phyloP scores from a whole-genome alignment of 768 basidiomycete genomes.

The Russula foetens region DNA sequence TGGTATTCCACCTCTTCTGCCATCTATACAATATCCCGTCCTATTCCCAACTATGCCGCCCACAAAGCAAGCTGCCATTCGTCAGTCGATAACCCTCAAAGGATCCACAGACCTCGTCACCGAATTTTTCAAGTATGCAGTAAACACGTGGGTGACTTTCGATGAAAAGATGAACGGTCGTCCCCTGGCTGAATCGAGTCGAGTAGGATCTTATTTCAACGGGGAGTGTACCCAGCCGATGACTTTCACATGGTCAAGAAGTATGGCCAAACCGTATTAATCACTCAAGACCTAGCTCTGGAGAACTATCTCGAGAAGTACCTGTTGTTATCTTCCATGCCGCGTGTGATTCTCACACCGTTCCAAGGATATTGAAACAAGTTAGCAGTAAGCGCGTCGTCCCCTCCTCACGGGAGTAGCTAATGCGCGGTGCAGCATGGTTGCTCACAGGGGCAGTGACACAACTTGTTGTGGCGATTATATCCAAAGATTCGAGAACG shows the following conservation, averaged over 20 bases:
- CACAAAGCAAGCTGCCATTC: constrained; percentile 40
- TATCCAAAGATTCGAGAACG: constrained; percentile 86
- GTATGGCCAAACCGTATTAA: constrained; percentile 91
- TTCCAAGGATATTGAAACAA: constrained; percentile 76
- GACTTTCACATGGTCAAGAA: constrained; percentile 99
- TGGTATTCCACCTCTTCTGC: background rate
- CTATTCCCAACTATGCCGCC: constrained; percentile 28
- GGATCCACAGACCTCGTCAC: constrained; percentile 91
- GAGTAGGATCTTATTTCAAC: constrained; percentile 85
- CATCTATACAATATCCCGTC: background rate
- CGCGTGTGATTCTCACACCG: background rate
- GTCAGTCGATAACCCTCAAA: constrained; percentile 87
- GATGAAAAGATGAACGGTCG: background rate
- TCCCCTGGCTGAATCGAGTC: background rate
- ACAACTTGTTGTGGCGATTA: constrained; percentile 90
- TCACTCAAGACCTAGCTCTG: constrained; percentile 87
- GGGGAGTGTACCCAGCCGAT: constrained; percentile 94
- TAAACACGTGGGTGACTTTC: constrained; percentile 68
- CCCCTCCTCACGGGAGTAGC: background rate
- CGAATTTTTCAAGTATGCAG: constrained; percentile 99
- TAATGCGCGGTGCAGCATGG: constrained; percentile 58
- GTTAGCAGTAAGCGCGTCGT: constrained; percentile 64
- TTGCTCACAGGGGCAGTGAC: constrained; percentile 87
- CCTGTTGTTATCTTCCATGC: constrained; percentile 7
- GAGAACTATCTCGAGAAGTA: constrained; percentile 90